Base-by-base conservation (phyloP, 768 basidiomycete genomes). In the Pulveroboletus sp. region DNA sequence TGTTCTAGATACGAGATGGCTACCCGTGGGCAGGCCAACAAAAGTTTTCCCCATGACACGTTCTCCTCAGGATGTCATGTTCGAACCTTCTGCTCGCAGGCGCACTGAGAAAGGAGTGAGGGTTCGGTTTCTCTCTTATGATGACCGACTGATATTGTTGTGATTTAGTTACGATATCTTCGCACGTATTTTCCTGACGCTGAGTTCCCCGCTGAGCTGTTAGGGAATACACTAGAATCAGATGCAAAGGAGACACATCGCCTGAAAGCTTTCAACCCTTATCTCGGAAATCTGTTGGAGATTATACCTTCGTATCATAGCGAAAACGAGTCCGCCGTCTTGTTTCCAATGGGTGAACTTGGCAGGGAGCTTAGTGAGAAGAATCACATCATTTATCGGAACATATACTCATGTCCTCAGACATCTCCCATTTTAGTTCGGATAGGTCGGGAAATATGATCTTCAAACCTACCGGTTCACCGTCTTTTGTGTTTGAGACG, bases 151-250 rank as follows among this genome's bases (percentile, higher is more conserved):
- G 9, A 57, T n/a, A 15, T 21, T 33, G 13, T 7, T 32, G 10
- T 53, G 41, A 45, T 39, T 15, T 51, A 92, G 89, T 77, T 84
- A 13, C 81, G 83, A 48, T 89, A 87, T 57, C 72, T 90, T 41
- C 80, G 84, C 39, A 82, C 80, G 5, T 76, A 78, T 64, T 75
- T 84, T 47, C 86, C 89, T 1, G 87, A 90, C 52, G 73, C 84
- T 14, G 86, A 89, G 51, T 71, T 92, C n/a, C 71, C 85, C 7
- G 69, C 77, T n/a, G 82, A 87, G 36, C 68, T 91, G 21, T 73
- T 91, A 39, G 66, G 78, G 44, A 76, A 79, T 26, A 74, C 82
- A 49, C 66, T 88, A 17, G 65, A 71, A 11, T 69, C 71, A 44
- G 81, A 84, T 40, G 68, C 72, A 11, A 67, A 60, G 37, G 54